Evolutionary conservation across 2,329 filamentous ascomycete genomes (phyloP), one percentile per base, ranked within the genome.

Genomic region (Epichloe amarillans): DNA sequence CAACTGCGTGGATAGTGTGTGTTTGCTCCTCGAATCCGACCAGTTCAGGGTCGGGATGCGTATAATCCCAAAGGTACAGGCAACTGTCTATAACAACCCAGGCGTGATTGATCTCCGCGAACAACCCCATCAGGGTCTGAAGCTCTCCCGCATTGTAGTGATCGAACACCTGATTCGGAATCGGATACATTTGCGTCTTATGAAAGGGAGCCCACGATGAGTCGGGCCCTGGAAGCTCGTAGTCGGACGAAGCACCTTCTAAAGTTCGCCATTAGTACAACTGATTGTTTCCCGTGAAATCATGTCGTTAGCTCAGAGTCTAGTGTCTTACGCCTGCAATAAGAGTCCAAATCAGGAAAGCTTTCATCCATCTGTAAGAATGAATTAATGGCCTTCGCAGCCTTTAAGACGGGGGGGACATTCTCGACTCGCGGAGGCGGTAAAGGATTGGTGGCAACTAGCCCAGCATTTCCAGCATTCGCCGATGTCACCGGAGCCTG

Each of bases 51-150:
- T 91, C 88, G n/a, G 87, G 82, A 64, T 88, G 80, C 6, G 89
- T 95, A 66, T 96, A 98, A 68, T 98, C 91, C 94, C 94, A 98
- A 15, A 98, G 75, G 64, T 96, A 98, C 43, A 98, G 75, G 55
- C 88, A 87, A 69, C 95, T 96, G 70, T 98, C 93, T 64, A 98
- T 93, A 23, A 87, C 82, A 50, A 95, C 86, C 86, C 90, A 98
- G 33, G 91, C 93, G 67, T 97, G 89, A 61, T 91, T 90, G 61
- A 98, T 77, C 67, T 94, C 87, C 17, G 93, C 87, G 66, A 98
- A 97, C 36, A 98, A 73, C 10, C 94, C 94, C 86, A 98, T 95
- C 61, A 82, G 80, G n/a, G 90, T 95, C 53, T 85, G 84, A 23
- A 96, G 82, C 63, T 95, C 83, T 52, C 87, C 86, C 48, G 80